Conservation (phyloP, 352 stramenopile species). For the Pythium coloratum region DNA sequence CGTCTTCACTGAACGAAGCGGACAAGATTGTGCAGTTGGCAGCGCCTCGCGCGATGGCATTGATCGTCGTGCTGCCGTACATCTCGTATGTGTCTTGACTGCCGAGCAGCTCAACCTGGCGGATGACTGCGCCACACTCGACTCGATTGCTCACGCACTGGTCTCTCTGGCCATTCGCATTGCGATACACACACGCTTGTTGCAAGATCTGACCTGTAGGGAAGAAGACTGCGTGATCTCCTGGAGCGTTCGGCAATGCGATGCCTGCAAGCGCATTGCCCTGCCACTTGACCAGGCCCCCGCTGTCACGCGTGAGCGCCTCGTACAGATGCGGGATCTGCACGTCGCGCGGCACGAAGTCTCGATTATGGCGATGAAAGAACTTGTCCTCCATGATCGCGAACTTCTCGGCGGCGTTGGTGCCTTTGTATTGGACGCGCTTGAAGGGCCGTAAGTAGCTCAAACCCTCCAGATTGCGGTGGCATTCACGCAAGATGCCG, state of each 20-base stretch:
- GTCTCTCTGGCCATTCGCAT: neutral
- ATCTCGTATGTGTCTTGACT: constrained; percentile 41
- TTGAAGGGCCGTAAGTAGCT: constrained; percentile 53
- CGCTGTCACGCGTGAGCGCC: constrained; percentile 28
- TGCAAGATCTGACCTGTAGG: constrained; percentile 66
- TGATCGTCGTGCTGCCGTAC: constrained; percentile 30
- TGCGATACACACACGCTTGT: constrained; percentile 56
- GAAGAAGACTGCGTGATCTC: constrained; percentile 63
- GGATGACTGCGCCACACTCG: constrained; percentile 57
- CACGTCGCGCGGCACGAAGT: constrained; percentile 52
- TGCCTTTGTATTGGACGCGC: constrained; percentile 30
- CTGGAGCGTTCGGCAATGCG: constrained; percentile 19
- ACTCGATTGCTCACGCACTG: constrained; percentile 39
- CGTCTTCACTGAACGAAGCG: constrained; percentile 21
- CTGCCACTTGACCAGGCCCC: constrained; percentile 50
- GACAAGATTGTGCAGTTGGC: constrained; percentile 44
- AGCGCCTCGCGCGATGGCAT: constrained; percentile 42
- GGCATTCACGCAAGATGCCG: constrained; percentile 46
- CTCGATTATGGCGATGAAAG: constrained; percentile 38
- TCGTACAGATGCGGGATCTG: neutral
- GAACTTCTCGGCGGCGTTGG: neutral
- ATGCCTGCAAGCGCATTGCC: constrained; percentile 62
- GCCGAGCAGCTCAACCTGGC: constrained; percentile 62
- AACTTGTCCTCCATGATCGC: neutral
- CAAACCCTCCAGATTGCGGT: constrained; percentile 59